phyloP scores from a whole-genome alignment of 1,139 yeast species.

The Pichia sp. region DNA sequence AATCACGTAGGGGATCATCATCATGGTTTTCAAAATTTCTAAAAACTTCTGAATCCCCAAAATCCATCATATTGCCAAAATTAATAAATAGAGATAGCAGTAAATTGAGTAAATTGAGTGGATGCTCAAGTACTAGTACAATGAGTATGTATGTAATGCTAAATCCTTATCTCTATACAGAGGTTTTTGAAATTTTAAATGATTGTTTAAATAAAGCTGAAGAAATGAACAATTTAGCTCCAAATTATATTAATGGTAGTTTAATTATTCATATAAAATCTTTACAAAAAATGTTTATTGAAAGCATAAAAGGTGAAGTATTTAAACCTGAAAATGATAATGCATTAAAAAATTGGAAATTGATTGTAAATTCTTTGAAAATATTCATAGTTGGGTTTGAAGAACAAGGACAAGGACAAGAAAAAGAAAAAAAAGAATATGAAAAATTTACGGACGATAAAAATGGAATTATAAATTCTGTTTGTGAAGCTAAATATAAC shows the following conservation, averaged over 20 bases:
- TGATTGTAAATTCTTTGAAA: background rate
- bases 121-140: background rate
- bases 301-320: background rate
- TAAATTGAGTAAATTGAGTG: background rate
- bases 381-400: slow-evolving; percentile 4
- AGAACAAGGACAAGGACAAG: background rate
- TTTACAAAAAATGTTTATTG: background rate
- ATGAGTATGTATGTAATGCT: background rate
- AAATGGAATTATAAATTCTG: background rate
- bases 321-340: background rate
- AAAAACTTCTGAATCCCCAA: background rate
- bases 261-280: slow-evolving; percentile 5
- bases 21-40: background rate
- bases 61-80: background rate
- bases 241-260: slow-evolving; percentile 2
- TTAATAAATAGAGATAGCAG: background rate
- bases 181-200: background rate
- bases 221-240: background rate
- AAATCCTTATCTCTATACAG: slow-evolving; percentile 1
- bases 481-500: too few species aligned
- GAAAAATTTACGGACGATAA: background rate
- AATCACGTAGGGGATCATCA: background rate
- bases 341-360: slow-evolving; percentile 4
- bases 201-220: background rate
- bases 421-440: background rate